These are phyloP conservation scores for Exophiala sp. DNA, from an alignment of 2,329 filamentous ascomycete species.

Conservation along the genomic window DNA sequence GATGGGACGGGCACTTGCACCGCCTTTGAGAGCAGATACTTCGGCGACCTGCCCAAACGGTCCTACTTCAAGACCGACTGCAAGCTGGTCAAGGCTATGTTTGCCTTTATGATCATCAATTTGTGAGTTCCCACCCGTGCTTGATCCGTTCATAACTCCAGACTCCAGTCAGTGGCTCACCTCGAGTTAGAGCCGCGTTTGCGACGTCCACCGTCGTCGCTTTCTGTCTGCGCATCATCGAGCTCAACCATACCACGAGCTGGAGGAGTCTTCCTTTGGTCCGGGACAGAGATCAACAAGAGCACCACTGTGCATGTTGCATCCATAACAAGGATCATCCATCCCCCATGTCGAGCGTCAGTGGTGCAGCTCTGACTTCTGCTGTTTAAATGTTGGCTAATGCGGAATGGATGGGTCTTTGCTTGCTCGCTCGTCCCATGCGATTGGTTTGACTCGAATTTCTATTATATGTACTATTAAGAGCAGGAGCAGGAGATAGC, in stretches of 20 bases:
- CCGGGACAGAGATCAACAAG: neutral
- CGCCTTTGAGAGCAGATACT: slow-evolving; percentile 14
- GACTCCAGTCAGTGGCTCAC: neutral
- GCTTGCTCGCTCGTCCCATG: no score
- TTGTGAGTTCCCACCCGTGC: slow-evolving; percentile 11
- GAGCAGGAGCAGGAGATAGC: no score
- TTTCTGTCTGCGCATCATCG: slow-evolving; percentile 12
- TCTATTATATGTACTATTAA: no score
- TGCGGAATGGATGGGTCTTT: neutral
- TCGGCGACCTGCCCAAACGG: slow-evolving; percentile 4
- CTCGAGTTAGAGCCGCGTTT: slow-evolving; percentile 10
- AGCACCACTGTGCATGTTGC: slow-evolving; percentile 18
- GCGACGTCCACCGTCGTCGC: slow-evolving; percentile 5
- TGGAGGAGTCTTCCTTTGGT: slow-evolving; percentile 17
- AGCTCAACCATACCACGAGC: slow-evolving; percentile 16
- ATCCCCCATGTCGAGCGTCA: slow-evolving; percentile 12
- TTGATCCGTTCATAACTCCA: neutral
- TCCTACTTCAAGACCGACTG: slow-evolving; percentile 16
- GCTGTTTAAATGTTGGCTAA: neutral
- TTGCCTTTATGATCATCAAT: slow-evolving; percentile 24
- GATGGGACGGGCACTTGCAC: slow-evolving; percentile 16
- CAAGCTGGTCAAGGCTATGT: slow-evolving; percentile 22
- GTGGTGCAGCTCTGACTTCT: neutral
- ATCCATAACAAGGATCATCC: slow-evolving; percentile 16
- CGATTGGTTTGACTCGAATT: no score